Percentiles rank a stretch among this genome's conserved stretches.
Conservation (phyloP, 805 yeast genomes). For the Schwanniomyces polymorphus region DNA sequence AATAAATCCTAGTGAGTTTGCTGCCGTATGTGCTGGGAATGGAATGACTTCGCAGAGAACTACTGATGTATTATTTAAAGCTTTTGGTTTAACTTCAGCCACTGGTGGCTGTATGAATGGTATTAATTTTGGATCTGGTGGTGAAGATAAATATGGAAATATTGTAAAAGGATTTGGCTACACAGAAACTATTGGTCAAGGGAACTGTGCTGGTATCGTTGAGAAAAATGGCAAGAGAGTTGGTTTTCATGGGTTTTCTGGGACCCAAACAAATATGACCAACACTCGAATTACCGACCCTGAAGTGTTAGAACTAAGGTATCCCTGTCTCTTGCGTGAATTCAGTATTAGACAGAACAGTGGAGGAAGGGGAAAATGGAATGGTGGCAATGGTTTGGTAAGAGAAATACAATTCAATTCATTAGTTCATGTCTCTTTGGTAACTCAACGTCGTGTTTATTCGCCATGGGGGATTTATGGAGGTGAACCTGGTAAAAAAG, state of each 20-base stretch:
- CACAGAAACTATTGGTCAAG: slow-evolving; percentile 18
- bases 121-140: slow-evolving; percentile 19
- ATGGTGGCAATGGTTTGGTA: slow-evolving; percentile 21
- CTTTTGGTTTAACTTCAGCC: slow-evolving; percentile 18
- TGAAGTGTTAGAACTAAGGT: slow-evolving; percentile 20
- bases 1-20: slow-evolving; percentile 16
- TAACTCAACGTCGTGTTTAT: slow-evolving; percentile 20
- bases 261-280: slow-evolving; percentile 50
- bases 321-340: slow-evolving; percentile 15
- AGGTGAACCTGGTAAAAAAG: slow-evolving; percentile 34
- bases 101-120: slow-evolving; percentile 22
- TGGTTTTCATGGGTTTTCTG: slow-evolving; percentile 23
- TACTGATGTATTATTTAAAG: slow-evolving; percentile 19
- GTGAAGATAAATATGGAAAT: slow-evolving; percentile 13
- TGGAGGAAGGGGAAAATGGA: slow-evolving; percentile 19
- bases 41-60: slow-evolving; percentile 20
- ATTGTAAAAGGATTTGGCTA: slow-evolving; percentile 16
- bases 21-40: slow-evolving; percentile 20
- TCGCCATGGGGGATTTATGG: slow-evolving; percentile 32
- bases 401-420: slow-evolving; percentile 19
- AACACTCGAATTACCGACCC: slow-evolving; percentile 23
- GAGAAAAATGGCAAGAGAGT: slow-evolving; percentile 8
- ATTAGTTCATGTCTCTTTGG: slow-evolving; percentile 17
- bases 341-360: slow-evolving; percentile 13
- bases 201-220: slow-evolving; percentile 16